Conservation (phyloP, 2,329 filamentous ascomycete species). For the Aureobasidium sp. region DNA sequence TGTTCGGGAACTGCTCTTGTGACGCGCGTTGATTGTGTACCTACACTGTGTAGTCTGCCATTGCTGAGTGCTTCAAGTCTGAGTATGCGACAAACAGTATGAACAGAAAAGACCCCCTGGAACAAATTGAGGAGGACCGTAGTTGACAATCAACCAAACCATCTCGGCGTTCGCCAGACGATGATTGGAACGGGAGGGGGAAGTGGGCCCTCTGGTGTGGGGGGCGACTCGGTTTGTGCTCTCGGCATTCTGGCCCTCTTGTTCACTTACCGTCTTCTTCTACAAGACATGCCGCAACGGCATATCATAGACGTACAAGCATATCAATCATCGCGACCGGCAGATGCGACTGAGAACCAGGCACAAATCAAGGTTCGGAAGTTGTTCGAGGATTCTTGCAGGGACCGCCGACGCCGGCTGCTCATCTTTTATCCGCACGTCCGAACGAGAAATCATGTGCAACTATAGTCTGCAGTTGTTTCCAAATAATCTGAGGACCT, state of each 20-base stretch:
- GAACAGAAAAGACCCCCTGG: not conserved
- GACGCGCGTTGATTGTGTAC: not conserved
- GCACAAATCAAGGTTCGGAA: not conserved
- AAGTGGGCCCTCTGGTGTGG: not conserved
- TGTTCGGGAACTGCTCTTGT: not conserved
- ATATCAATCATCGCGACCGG: not conserved
- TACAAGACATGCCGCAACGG: not conserved
- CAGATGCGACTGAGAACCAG: not conserved
- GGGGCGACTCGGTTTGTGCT: not conserved
- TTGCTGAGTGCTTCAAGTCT: not conserved
- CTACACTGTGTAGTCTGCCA: constrained; percentile 11
- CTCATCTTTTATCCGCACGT: not conserved
- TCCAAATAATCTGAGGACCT: not conserved
- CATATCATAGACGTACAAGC: too few species aligned
- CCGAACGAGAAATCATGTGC: not conserved
- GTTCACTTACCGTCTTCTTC: not conserved
- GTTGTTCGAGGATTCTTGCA: not conserved
- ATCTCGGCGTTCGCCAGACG: not conserved
- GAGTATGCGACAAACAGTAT: not conserved
- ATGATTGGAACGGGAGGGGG: not conserved
- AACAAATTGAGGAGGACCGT: not conserved
- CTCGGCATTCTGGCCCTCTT: not conserved
- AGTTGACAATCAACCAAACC: not conserved
- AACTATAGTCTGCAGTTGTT: not conserved
- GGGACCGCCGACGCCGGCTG: not conserved